A percentile compares a stretch with the other conserved stretches of the same genome.
Conservation (phyloP, 1,284 basidiomycete species). For the Polyporus tsugae region DNA sequence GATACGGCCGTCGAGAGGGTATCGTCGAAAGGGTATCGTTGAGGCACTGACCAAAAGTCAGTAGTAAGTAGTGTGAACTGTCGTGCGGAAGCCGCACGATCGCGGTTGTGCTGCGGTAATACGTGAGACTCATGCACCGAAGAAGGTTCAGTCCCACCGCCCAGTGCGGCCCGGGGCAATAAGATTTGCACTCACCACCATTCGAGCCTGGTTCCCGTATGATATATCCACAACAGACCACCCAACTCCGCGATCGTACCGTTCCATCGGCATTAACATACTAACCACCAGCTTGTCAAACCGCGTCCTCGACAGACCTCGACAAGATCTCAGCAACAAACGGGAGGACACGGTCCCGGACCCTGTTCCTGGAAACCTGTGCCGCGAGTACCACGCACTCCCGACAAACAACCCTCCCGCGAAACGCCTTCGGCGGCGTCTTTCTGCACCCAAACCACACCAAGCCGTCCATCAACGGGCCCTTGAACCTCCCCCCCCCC, state of each 20-base stretch:
- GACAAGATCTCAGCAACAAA: not conserved
- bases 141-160: not conserved
- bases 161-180: not conserved
- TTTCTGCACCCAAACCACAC: too few relatives aligned
- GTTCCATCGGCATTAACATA: too few relatives aligned
- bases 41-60: too few relatives aligned
- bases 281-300: not conserved
- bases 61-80: too few relatives aligned
- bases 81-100: not conserved
- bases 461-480: too few relatives aligned
- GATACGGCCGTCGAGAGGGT: not conserved
- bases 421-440: too few relatives aligned
- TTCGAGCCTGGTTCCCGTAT: not conserved
- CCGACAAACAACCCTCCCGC: not conserved
- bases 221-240: not conserved
- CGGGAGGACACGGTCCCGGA: not conserved
- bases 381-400: not conserved
- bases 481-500: too few relatives aligned
- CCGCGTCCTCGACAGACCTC: not conserved
- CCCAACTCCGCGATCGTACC: not conserved
- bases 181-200: not conserved
- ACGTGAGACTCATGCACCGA: not conserved
- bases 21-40: not conserved
- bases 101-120: not conserved
- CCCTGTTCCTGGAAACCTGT: too few relatives aligned